Evolutionary conservation across 345 rosid species (phyloP).

Genomic region (Tarenaya hassleriana): DNA sequence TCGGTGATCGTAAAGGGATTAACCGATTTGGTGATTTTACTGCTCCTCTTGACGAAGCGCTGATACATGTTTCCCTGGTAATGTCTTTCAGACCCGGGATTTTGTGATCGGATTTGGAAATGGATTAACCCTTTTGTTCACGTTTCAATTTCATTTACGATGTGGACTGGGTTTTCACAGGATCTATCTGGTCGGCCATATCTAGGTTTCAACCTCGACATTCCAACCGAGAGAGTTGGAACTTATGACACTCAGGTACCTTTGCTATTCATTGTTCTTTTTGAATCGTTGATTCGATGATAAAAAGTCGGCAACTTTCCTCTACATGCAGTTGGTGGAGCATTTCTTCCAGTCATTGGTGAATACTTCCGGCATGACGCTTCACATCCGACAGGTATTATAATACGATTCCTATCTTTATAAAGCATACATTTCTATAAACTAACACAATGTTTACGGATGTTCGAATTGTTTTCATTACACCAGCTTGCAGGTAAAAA

Average conservation of each 20-base stretch:
- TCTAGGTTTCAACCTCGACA: constrained; percentile 64
- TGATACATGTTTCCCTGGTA: constrained; percentile 80
- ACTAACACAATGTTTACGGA: too few species aligned
- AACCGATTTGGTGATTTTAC: constrained; percentile 88
- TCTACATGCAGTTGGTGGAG: constrained; percentile 66
- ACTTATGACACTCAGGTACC: constrained; percentile 83
- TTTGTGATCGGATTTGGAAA: too few species aligned
- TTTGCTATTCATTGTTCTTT: not conserved
- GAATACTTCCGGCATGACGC: constrained; percentile 94
- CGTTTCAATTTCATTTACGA: not conserved
- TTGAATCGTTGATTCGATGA: too few species aligned
- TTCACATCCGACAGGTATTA: constrained; percentile 92
- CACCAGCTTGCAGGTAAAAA: constrained; percentile 81
- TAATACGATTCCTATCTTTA: too few species aligned
- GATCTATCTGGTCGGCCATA: constrained; percentile 86
- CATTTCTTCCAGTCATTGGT: constrained; percentile 91
- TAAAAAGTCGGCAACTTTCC: too few species aligned
- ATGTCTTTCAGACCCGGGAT: constrained; percentile 3
- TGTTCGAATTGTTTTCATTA: too few species aligned
- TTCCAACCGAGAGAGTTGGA: constrained; percentile 80
- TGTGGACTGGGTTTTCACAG: constrained; percentile 32
- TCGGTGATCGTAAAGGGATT: constrained; percentile 89
- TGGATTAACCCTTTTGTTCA: not conserved
- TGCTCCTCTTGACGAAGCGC: constrained; percentile 92
- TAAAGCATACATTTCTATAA: too few species aligned